Conservation (phyloP, 371 early-diverging fungal genomes). For the Coemansia sp. region DNA sequence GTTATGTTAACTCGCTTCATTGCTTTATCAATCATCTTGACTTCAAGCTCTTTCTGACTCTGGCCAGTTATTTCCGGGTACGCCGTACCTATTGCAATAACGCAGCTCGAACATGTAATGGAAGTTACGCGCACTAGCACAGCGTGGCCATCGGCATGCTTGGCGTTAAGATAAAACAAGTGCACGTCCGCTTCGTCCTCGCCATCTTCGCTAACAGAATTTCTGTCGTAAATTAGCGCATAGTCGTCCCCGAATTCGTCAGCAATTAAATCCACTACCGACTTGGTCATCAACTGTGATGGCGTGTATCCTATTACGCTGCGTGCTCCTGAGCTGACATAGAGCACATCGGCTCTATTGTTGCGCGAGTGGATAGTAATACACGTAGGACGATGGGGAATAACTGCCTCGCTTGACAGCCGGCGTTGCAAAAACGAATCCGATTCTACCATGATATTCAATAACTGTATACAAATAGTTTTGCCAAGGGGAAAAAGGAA, state of each 20-base stretch:
- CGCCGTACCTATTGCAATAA: conserved; percentile 23
- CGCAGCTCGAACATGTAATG: conserved; percentile 36
- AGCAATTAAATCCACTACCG: conserved; percentile 24
- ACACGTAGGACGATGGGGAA: conserved; percentile 18
- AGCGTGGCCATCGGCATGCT: conserved; percentile 9
- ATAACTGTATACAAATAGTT: no score
- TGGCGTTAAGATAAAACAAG: conserved; percentile 35
- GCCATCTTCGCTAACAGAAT: conserved; percentile 23
- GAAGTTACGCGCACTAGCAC: conserved; percentile 32
- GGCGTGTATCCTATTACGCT: conserved; percentile 31
- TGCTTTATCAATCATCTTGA: conserved; percentile 38
- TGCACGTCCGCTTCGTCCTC: conserved; percentile 41
- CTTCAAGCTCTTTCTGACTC: conserved; percentile 25
- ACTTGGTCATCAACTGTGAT: conserved; percentile 11
- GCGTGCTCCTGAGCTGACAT: conserved; percentile 35
- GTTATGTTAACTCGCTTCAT: conserved; percentile 32
- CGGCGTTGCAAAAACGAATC: no score
- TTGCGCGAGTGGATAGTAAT: conserved; percentile 33
- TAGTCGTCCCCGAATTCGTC: conserved; percentile 29
- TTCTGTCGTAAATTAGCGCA: conserved; percentile 12
- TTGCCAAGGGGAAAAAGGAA: no score
- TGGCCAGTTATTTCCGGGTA: conserved; percentile 35
- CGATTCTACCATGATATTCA: no score
- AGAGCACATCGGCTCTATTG: conserved; percentile 27
- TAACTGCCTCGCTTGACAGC: no score